Evolutionary conservation across 768 basidiomycete genomes (phyloP), one percentile per base, ranked within the genome.

Genomic region (Clitopilus hobsonii): DNA sequence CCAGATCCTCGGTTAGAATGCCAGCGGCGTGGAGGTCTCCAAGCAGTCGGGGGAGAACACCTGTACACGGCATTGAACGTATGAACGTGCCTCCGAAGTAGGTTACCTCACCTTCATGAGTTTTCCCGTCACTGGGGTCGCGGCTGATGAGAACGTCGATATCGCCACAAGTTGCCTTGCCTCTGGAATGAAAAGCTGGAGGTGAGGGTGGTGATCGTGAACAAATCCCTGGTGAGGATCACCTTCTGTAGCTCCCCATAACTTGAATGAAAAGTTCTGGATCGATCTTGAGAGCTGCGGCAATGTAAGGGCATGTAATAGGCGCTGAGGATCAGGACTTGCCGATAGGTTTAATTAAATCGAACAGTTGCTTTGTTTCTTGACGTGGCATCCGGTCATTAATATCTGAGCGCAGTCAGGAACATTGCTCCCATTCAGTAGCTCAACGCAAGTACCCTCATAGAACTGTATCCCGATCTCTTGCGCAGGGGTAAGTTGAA

Each of bases 241-340:
- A 82, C 88, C 91, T 78, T 61, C 94, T 73, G 67, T 87, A 98
- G 59, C 91, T 93, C 1, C 94, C 95, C 94, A 96, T 95, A 49
- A 95, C 86, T 50, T 94, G 85, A 8, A 97, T 70, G 62, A 81
- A 84, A 23, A 95, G 64, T 52, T 81, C 80, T 5, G 81, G 71
- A 63, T 95, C 94, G 27, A 96, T 76, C 1, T 68, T 70, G 8
- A 89, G 75, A 2, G 91, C 93, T 92, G 57, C 4, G 49, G 41
- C 1, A 32, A 5, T 6, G 29, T n/a, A n/a, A n/a, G 18, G 23
- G 55, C 20, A 45, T 29, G 22, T n/a, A 41, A 18, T 5, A 14
- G 36, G 25, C 23, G 28, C 6, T 16, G 7, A 41, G 8, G 2
- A 16, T 20, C 22, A 26, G 5, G 30, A 51, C 49, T 49, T 61